Percentiles rank a stretch among this genome's conserved stretches.
Conservation (phyloP, 495 filamentous ascomycete genomes). For the Pseudevernia furfuracea region DNA sequence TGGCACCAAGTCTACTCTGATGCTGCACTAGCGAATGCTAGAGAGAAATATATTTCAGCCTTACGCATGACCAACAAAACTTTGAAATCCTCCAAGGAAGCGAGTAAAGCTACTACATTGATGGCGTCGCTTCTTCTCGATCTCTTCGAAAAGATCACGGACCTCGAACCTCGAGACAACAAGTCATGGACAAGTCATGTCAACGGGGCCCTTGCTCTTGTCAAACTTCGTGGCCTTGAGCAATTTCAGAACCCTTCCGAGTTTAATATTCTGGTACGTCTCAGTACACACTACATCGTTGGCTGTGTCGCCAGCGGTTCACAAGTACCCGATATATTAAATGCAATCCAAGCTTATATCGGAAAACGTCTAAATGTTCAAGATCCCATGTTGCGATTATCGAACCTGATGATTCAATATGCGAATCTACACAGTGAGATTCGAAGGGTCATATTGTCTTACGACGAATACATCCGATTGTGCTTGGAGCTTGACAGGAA, state of each 20-base stretch:
- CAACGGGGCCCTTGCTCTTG: conserved; percentile 29
- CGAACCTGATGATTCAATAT: conserved; percentile 9
- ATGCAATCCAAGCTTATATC: conserved; percentile 18
- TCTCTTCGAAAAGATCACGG: conserved; percentile 28
- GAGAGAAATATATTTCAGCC: conserved; percentile 19
- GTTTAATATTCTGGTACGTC: conserved; percentile 18
- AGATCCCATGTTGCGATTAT: conserved; percentile 18
- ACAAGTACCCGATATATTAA: conserved; percentile 22
- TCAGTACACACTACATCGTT: conserved; percentile 24
- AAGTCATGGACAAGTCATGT: conserved; percentile 27
- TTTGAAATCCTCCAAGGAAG: conserved; percentile 7
- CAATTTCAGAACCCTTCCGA: conserved; percentile 18
- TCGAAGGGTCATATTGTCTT: background rate
- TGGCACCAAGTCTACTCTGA: conserved; percentile 10
- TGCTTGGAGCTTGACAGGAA: conserved; percentile 8
- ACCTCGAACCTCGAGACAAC: conserved; percentile 11
- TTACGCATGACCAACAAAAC: conserved; percentile 19
- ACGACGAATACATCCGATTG: background rate
- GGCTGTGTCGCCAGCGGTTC: conserved; percentile 20
- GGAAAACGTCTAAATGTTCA: conserved; percentile 9
- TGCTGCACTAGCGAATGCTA: conserved; percentile 12
- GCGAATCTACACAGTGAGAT: background rate
- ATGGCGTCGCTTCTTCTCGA: conserved; percentile 27
- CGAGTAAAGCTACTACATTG: conserved; percentile 20
- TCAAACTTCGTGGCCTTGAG: conserved; percentile 26